phyloP scores from a whole-genome alignment of 345 rosid genomes.

The Populus deltoides region DNA sequence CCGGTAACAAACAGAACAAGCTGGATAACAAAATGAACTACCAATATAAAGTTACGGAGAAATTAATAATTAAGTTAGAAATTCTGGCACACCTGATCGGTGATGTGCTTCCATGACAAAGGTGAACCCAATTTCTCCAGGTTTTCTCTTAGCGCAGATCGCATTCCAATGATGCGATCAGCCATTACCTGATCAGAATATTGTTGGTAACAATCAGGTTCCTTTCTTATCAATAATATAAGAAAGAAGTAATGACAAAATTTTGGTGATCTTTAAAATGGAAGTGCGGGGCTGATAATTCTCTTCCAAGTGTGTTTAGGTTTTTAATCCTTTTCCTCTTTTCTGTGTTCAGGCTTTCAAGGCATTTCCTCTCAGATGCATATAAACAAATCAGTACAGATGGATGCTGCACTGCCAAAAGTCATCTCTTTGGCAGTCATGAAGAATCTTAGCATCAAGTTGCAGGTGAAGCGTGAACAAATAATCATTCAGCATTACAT shows the following conservation, averaged over 20 bases:
- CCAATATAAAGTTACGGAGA: background rate
- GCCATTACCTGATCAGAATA: conserved; percentile 66
- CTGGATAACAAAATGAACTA: background rate
- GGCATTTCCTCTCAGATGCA: no score
- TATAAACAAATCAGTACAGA: no score
- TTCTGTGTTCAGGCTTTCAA: no score
- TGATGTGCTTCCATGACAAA: conserved; percentile 82
- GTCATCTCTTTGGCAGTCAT: no score
- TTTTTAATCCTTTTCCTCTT: background rate
- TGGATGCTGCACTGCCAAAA: no score
- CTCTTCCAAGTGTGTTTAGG: background rate
- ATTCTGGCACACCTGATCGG: conserved; percentile 57
- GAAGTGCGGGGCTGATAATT: background rate
- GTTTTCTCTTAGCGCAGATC: conserved; percentile 67
- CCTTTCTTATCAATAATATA: background rate
- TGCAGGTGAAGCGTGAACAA: no score
- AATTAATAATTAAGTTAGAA: background rate
- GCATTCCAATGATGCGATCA: conserved; percentile 92
- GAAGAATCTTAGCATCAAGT: no score
- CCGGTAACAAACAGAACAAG: background rate
- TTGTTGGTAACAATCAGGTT: background rate
- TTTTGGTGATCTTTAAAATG: background rate
- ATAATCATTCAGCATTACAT: no score
- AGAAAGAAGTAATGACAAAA: background rate
- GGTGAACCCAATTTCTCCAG: conserved; percentile 82